Evolutionary conservation across 2,329 filamentous ascomycete genomes (phyloP).

Genomic region (Teratosphaeria pseudoeucalypti): DNA sequence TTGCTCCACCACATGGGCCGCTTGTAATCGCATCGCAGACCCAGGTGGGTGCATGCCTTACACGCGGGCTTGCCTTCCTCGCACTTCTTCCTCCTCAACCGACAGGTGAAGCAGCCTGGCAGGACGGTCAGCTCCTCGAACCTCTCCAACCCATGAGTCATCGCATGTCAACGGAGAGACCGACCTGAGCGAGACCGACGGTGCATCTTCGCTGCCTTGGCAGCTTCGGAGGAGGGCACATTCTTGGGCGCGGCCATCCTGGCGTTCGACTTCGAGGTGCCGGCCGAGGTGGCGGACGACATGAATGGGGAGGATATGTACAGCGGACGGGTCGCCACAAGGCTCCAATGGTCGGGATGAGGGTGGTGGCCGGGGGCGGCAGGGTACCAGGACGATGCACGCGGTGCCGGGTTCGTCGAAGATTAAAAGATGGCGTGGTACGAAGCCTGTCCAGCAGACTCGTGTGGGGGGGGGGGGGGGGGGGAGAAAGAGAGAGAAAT

Average conservation of each 20-base stretch:
- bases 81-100: conserved; percentile 59
- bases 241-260: conserved; percentile 41
- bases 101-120: conserved; percentile 57
- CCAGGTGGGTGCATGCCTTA: conserved; percentile 58
- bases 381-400: conserved; percentile 17
- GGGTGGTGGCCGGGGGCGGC: conserved; percentile 21
- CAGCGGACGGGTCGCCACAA: conserved; percentile 16
- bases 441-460: conserved; percentile 41
- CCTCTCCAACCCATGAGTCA: conserved; percentile 11
- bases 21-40: conserved; percentile 90
- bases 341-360: conserved; percentile 9
- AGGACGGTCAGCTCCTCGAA: conserved; percentile 24
- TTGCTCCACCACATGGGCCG: conserved; percentile 96
- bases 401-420: conserved; percentile 20
- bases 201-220: conserved; percentile 67
- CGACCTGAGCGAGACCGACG: conserved; percentile 87
- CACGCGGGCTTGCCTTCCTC: conserved; percentile 57
- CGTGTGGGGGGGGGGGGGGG: conserved; percentile 11
- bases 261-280: conserved; percentile 28
- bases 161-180: conserved; percentile 28
- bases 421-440: conserved; percentile 32
- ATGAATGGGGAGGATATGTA: conserved; percentile 31
- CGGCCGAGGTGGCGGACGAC: conserved; percentile 35
- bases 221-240: conserved; percentile 36
- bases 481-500: conserved; percentile 17